Evolutionary conservation across 2,329 filamentous ascomycete species (phyloP), one percentile per base, ranked within the genome.

Genomic region (Aspergillus brunneoviolaceus): DNA sequence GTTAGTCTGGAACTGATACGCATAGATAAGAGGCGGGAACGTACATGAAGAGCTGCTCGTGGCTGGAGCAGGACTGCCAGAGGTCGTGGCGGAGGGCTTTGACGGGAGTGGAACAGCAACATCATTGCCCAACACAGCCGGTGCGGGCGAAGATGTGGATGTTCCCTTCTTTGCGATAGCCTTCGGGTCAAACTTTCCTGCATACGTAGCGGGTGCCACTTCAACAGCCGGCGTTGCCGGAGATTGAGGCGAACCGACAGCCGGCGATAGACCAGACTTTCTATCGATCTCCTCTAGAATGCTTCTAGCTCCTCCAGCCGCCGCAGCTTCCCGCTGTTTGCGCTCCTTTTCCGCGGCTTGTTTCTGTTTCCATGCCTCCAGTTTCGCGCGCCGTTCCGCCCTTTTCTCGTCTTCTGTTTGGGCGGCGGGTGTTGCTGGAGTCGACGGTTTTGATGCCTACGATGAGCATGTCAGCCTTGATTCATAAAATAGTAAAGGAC

Each of bases 351-450:
- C 87, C 65, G 91, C 90, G 5, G 82, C 82, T 72, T 92, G 89
- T 77, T 93, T 94, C 76, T 92, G 90, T 78, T 96, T 96, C 93
- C 92, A 96, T 59, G 91, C 90, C 74, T 94, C 91, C 29, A 96
- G 79, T 72, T 91, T 93, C 29, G 91, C 91, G 49, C 92, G 82
- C 63, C 90, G 83, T 74, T 94, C 90, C 53, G 89, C 89, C 74
- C 93, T 91, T 72, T 90, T 92, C 53, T 92, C 87, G 62, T 86
- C 85, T 69, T 92, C 90, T 31, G 85, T 82, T 69, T 87, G 87
- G 49, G 80, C 77, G 56, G 81, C 72, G 58, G 82, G 64, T 14
- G 67, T 63, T 29, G 61, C 60, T 23, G 75, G 74, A 9, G 77
- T 76, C 47, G 82, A 74, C 49, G 81, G 75, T 70, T 87, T 88